phyloP scores from a whole-genome alignment of 2,329 filamentous ascomycete species.

The Aspergillus brasiliensis region DNA sequence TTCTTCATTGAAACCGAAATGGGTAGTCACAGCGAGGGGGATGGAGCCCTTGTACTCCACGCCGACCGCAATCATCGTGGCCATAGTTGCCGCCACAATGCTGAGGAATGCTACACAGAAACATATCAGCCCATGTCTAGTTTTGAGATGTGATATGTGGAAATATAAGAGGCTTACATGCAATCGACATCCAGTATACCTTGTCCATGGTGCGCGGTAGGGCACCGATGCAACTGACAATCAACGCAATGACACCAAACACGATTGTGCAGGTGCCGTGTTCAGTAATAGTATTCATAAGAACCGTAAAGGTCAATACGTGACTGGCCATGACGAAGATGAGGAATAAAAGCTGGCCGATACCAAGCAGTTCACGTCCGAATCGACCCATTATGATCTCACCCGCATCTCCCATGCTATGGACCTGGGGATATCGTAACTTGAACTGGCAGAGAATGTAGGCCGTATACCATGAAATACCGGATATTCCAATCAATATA shows the following conservation, averaged over 20 bases:
- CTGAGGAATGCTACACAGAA: slow-evolving; percentile 58
- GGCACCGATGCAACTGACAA: slow-evolving; percentile 61
- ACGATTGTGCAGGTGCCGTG: slow-evolving; percentile 65
- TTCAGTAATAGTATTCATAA: slow-evolving; percentile 65
- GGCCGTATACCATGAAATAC: slow-evolving; percentile 61
- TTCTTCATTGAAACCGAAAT: slow-evolving; percentile 53
- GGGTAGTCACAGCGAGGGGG: slow-evolving; percentile 38
- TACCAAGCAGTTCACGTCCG: slow-evolving; percentile 63
- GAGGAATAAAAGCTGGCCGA: slow-evolving; percentile 64
- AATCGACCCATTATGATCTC: slow-evolving; percentile 62
- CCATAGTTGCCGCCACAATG: slow-evolving; percentile 61
- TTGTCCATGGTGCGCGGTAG: slow-evolving; percentile 64
- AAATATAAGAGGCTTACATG: slow-evolving; percentile 44
- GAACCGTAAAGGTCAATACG: slow-evolving; percentile 68
- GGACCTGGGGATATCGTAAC: slow-evolving; percentile 58
- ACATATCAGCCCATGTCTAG: background rate
- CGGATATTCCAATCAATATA: slow-evolving; percentile 55
- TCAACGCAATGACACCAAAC: slow-evolving; percentile 61
- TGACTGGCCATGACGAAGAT: slow-evolving; percentile 72
- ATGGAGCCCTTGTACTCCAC: slow-evolving; percentile 48
- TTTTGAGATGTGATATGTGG: background rate
- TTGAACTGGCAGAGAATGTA: slow-evolving; percentile 63
- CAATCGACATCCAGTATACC: slow-evolving; percentile 62
- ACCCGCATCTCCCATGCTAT: slow-evolving; percentile 69
- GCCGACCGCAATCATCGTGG: slow-evolving; percentile 68